Percentiles rank a stretch among this genome's conserved stretches.
phyloP scores from a whole-genome alignment of 306 rosid genomes.

The Cucumis hystrix region DNA sequence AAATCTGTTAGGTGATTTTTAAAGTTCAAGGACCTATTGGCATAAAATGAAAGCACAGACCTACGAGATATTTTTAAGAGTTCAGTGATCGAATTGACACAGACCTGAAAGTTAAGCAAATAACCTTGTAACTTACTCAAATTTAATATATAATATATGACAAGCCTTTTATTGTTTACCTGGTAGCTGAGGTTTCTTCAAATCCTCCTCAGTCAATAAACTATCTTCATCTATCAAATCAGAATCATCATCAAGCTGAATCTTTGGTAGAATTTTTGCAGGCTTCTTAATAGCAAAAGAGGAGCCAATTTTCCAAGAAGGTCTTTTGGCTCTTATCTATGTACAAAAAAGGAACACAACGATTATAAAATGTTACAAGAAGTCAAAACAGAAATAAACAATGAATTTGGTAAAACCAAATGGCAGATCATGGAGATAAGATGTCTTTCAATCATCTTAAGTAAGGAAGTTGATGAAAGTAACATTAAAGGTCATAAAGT shows the following conservation, averaged over 20 bases:
- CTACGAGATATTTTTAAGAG: too few species aligned
- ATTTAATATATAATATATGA: too few species aligned
- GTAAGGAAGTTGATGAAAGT: neutral
- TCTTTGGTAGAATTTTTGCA: slow-evolving; percentile 35
- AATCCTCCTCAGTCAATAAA: slow-evolving; percentile 77
- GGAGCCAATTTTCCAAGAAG: slow-evolving; percentile 11
- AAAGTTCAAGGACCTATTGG: too few species aligned
- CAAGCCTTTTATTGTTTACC: slow-evolving; percentile 22
- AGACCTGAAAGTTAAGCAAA: too few species aligned
- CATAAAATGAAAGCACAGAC: too few species aligned
- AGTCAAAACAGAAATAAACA: neutral
- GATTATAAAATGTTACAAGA: neutral
- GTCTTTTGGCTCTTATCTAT: slow-evolving; percentile 8
- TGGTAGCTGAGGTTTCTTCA: slow-evolving; percentile 37
- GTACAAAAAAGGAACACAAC: neutral
- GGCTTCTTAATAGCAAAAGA: slow-evolving; percentile 8
- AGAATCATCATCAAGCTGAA: slow-evolving; percentile 60
- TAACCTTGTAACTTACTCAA: too few species aligned
- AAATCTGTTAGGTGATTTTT: too few species aligned
- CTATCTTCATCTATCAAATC: slow-evolving; percentile 82
- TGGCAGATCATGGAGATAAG: neutral
- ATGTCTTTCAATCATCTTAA: neutral
- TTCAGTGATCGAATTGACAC: too few species aligned
- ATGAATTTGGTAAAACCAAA: neutral
- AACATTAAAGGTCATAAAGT: neutral